Percentiles rank a stretch among this genome's conserved stretches.
phyloP scores from a whole-genome alignment of 768 basidiomycete genomes.

The Podaxis carcinomalis region DNA sequence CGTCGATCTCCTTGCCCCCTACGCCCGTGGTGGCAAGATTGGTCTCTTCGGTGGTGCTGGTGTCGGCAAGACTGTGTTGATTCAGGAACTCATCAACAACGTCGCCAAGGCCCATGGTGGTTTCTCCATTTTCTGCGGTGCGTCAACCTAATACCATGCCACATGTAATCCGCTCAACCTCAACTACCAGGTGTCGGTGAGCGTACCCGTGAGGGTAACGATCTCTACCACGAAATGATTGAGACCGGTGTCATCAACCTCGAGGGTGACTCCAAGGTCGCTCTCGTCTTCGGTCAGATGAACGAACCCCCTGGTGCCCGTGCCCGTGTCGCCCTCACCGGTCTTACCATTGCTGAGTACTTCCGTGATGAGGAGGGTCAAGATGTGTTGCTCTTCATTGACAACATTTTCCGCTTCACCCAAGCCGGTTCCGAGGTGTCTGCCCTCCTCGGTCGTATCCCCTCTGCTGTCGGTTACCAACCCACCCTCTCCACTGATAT shows the following conservation, averaged over 20 bases:
- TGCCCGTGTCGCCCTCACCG: slow-evolving; percentile 99
- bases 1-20: slow-evolving; percentile 98
- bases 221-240: slow-evolving; percentile 99
- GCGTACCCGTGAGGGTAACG: slow-evolving; percentile 99
- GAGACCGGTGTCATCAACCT: slow-evolving; percentile 99
- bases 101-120: slow-evolving; percentile 99
- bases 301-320: slow-evolving; percentile 99
- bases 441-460: slow-evolving; percentile 99
- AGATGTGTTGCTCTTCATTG: slow-evolving; percentile 99
- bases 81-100: slow-evolving; percentile 99
- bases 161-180: slow-evolving; percentile 2
- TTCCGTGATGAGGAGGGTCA: slow-evolving; percentile 99
- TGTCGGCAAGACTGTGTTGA: slow-evolving; percentile 99
- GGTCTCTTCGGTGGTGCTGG: slow-evolving; percentile 99
- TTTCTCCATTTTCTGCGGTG: slow-evolving; percentile 99
- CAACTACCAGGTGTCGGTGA: slow-evolving; percentile 85
- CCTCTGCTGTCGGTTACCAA: slow-evolving; percentile 99
- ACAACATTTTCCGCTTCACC: slow-evolving; percentile 99
- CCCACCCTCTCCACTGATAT: slow-evolving; percentile 99
- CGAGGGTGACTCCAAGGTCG: slow-evolving; percentile 99
- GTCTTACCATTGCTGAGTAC: slow-evolving; percentile 99
- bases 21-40: slow-evolving; percentile 99
- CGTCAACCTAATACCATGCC: slow-evolving; percentile 19
- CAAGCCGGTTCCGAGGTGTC: slow-evolving; percentile 99
- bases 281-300: slow-evolving; percentile 99